phyloP scores from a whole-genome alignment of 75 land plant genomes.

The Picea glauca region DNA sequence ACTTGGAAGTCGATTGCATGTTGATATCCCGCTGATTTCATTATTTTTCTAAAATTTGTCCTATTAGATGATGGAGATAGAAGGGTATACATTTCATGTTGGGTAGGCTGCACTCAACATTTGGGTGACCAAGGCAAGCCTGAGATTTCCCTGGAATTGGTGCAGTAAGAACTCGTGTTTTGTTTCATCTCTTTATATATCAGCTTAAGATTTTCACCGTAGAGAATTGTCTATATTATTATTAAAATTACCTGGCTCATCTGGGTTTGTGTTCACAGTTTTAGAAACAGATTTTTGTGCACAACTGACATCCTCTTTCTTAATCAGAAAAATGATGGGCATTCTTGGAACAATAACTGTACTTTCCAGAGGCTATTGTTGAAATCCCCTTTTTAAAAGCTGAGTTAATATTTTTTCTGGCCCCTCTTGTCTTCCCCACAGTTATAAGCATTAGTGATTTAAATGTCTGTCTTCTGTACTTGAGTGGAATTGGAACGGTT shows the following conservation, averaged over 20 bases:
- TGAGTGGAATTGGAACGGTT: not conserved
- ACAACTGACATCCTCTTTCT: not conserved
- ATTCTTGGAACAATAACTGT: not conserved
- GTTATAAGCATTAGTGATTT: not conserved
- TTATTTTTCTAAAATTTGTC: constrained; percentile 9
- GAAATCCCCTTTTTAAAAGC: not conserved
- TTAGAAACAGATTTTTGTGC: not conserved
- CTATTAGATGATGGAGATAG: constrained; percentile 9
- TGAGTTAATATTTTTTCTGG: not conserved
- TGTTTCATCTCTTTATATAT: not conserved
- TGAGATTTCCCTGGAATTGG: constrained; percentile 5
- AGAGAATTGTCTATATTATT: not conserved
- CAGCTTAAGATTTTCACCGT: not conserved
- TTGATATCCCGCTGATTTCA: not conserved
- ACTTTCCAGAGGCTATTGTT: not conserved
- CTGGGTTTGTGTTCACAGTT: not conserved
- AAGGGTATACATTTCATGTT: constrained; percentile 11
- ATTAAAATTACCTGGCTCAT: not conserved
- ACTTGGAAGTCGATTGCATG: not conserved
- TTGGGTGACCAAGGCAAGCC: constrained; percentile 8
- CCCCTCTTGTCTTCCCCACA: not conserved
- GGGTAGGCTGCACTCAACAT: constrained; percentile 11
- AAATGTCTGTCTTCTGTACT: not conserved
- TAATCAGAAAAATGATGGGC: not conserved
- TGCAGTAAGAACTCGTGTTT: constrained; percentile 9